These are phyloP conservation scores for Epichloe glyceriae DNA, from an alignment of 2,329 filamentous ascomycete species.

Conservation along the genomic window DNA sequence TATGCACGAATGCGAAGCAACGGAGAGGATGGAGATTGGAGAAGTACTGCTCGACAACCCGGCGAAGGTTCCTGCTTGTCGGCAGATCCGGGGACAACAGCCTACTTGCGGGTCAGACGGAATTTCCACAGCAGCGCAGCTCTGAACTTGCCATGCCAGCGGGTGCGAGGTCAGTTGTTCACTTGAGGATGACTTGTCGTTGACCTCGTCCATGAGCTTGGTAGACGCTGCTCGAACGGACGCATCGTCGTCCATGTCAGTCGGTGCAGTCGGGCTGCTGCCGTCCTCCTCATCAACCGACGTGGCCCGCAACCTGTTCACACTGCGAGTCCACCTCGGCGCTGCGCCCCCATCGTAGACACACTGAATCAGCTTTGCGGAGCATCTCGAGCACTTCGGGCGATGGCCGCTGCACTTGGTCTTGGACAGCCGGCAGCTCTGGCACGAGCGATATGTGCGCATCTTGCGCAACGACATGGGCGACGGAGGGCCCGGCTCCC, in stretches of 20 bases:
- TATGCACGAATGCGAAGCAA: conserved; percentile 28
- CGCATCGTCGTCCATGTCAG: not conserved
- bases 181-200: not conserved
- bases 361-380: conserved; percentile 21
- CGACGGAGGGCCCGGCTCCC: conserved; percentile 14
- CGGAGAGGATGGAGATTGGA: conserved; percentile 27
- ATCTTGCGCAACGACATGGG: conserved; percentile 24
- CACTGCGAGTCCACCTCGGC: conserved; percentile 23
- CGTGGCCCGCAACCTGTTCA: conserved; percentile 11
- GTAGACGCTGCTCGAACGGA: not conserved
- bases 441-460: conserved; percentile 27
- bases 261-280: not conserved
- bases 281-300: not conserved
- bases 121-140: not conserved
- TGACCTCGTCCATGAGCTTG: not conserved
- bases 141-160: conserved; percentile 3
- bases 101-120: conserved; percentile 11
- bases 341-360: conserved; percentile 26
- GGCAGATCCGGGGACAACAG: conserved; percentile 21
- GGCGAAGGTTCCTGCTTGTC: conserved; percentile 20
- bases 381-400: conserved; percentile 25
- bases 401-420: conserved; percentile 29
- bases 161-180: conserved; percentile 1
- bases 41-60: conserved; percentile 25
- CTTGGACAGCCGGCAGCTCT: conserved; percentile 26